Percentiles rank a stretch among this genome's conserved stretches.
Evolutionary conservation across 805 yeast genomes (phyloP).

Genomic region (Myxozyma vanderwaltii): DNA sequence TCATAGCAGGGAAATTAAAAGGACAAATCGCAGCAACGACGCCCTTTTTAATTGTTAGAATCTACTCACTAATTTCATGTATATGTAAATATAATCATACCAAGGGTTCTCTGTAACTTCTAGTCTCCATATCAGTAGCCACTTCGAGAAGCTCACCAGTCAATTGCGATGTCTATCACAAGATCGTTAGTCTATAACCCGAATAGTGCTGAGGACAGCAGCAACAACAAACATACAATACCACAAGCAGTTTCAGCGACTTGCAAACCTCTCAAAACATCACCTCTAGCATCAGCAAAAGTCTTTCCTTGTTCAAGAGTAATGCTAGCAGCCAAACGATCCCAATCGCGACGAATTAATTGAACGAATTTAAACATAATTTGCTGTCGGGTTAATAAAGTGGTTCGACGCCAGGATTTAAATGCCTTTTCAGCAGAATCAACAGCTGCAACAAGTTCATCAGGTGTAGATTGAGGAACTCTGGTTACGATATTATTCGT

Average conservation of each 20-base stretch:
- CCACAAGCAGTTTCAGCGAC: conserved; percentile 77
- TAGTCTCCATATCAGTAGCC: conserved; percentile 73
- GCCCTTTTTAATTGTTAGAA: conserved; percentile 44
- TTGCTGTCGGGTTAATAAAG: conserved; percentile 58
- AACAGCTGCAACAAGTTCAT: conserved; percentile 66
- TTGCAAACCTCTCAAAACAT: conserved; percentile 73
- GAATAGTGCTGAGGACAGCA: neutral
- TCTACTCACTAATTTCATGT: neutral
- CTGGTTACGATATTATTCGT: conserved; percentile 64
- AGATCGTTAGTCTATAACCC: neutral
- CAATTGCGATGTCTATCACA: conserved; percentile 49
- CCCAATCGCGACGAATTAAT: conserved; percentile 65
- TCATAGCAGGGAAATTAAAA: conserved; percentile 85
- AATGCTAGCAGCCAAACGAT: conserved; percentile 63
- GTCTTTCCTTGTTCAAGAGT: conserved; percentile 79
- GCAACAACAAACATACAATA: conserved; percentile 46
- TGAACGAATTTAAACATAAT: conserved; percentile 68
- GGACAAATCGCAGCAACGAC: conserved; percentile 79
- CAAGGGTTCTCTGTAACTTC: conserved; percentile 62
- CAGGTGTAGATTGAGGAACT: conserved; percentile 72
- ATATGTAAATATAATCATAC: neutral
- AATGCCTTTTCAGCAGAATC: conserved; percentile 67
- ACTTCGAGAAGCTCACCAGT: conserved; percentile 68
- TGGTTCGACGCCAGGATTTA: conserved; percentile 55
- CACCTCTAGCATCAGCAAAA: conserved; percentile 71